phyloP scores from a whole-genome alignment of 2,329 filamentous ascomycete species.

The Fusarium sp. region DNA sequence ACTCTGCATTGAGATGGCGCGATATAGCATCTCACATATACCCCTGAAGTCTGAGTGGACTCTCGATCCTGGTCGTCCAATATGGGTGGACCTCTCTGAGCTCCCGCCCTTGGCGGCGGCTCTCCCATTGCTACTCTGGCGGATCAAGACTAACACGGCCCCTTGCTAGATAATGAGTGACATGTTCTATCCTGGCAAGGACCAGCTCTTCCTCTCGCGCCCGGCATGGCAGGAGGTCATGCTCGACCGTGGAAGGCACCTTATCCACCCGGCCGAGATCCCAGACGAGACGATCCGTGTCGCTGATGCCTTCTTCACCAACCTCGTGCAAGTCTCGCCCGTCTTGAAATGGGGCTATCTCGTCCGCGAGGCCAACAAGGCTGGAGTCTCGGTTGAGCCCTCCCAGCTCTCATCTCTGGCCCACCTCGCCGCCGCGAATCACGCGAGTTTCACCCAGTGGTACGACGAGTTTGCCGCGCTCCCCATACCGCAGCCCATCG shows the following conservation, averaged over 20 bases:
- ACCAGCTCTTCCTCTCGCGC: slow-evolving; percentile 52
- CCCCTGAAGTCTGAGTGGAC: slow-evolving; percentile 39
- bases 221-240: slow-evolving; percentile 53
- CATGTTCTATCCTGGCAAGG: slow-evolving; percentile 51
- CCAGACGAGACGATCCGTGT: slow-evolving; percentile 40
- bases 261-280: slow-evolving; percentile 43
- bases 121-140: slow-evolving; percentile 39
- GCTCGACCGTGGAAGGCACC: slow-evolving; percentile 38
- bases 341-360: slow-evolving; percentile 49
- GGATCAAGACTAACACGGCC: slow-evolving; percentile 37
- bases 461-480: slow-evolving; percentile 45
- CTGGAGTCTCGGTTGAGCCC: slow-evolving; percentile 45
- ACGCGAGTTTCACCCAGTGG: slow-evolving; percentile 50
- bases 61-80: slow-evolving; percentile 27
- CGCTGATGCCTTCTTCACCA: slow-evolving; percentile 50
- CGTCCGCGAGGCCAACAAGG: slow-evolving; percentile 47
- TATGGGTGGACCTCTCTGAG: slow-evolving; percentile 35
- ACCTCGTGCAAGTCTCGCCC: slow-evolving; percentile 50
- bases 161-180: slow-evolving; percentile 52
- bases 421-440: slow-evolving; percentile 44
- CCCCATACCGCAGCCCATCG: slow-evolving; percentile 39
- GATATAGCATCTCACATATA: slow-evolving; percentile 46
- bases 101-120: slow-evolving; percentile 26
- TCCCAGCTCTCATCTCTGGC: slow-evolving; percentile 47
- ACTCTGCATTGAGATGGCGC: slow-evolving; percentile 42